Base-by-base conservation (phyloP, 805 yeast genomes). In the Saccharomyces kudriavzevii region DNA sequence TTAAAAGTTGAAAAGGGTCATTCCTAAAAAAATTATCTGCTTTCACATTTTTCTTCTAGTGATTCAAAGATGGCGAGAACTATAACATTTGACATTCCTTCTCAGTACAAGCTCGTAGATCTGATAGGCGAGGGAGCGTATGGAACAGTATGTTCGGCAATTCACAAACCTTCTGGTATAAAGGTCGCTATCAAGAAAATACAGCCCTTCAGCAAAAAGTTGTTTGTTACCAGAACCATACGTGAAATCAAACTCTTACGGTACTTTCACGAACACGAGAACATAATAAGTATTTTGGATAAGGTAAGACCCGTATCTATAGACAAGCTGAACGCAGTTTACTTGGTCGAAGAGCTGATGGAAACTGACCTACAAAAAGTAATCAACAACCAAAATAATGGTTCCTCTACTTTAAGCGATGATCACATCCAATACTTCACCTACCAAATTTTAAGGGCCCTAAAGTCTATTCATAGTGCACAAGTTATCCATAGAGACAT, bases 91-190 rank as follows among this genome's bases (percentile, higher is more conserved):
- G 84, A 84, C 60, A 79, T 86, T 14, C 80, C 85, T 2, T 77
- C 79, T 48, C 81, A 79, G 58, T 87, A 82, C 64, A 80, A 80
- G 55, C 77, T 86, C 6, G 71, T 74, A 20, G 81, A 80, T 54
- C 72, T 84, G 4, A 71, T 87, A 5, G 95, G 95, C 4, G 88
- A 85, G 66, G 95, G 95, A 1, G 90, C 94, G 0, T 87, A 87
- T 60, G 94, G 95, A 0, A 77, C 85, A 2, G 95, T 87, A 4
- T 85, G 87, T 48, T 76, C 82, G 3, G 94, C 90, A 0, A 66
- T 76, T 10, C 89, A 85, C 60, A 75, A 74, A 54, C 83, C 85
- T 11, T 75, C 87, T 0, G 77, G 79, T 20, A 76, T 79, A 1
- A 74, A 75, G 55, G 94, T 87, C 2, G 95, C 95, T 0, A 86